These are phyloP conservation scores for Papilionanthe hybrid DNA, from an alignment of 116 monocot genomes.

Conservation along the genomic window DNA sequence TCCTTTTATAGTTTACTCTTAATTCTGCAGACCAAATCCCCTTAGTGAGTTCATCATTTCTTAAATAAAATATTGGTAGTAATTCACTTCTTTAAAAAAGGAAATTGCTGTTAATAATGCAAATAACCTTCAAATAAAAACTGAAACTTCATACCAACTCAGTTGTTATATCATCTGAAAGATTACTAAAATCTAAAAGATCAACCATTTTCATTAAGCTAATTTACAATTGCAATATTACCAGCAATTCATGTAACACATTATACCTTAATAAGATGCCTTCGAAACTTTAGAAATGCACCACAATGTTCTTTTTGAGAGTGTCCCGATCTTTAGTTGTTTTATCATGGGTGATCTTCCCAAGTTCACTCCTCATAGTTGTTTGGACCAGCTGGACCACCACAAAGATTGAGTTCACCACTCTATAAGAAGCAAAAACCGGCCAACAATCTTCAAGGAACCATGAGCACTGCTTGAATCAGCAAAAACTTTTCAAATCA, in stretches of 20 bases:
- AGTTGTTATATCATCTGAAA: not conserved
- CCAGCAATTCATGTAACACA: not conserved
- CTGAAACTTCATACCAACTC: not conserved
- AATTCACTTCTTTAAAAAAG: too few species aligned
- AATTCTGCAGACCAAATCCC: too few species aligned
- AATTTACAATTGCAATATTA: not conserved
- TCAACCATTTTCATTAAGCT: not conserved
- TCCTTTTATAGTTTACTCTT: too few species aligned
- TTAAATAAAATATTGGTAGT: too few species aligned
- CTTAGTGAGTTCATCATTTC: too few species aligned
- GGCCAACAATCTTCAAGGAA: slow-evolving; percentile 72
- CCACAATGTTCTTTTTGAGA: slow-evolving; percentile 89
- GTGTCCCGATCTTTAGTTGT: slow-evolving; percentile 82
- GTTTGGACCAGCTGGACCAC: slow-evolving; percentile 88
- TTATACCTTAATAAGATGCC: not conserved
- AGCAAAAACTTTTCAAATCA: not conserved
- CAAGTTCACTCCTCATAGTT: slow-evolving; percentile 93
- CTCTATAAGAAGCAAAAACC: slow-evolving; percentile 84
- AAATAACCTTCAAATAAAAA: too few species aligned
- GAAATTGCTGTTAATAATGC: too few species aligned
- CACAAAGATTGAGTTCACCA: slow-evolving; percentile 80
- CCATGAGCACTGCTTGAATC: not conserved
- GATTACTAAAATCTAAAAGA: not conserved
- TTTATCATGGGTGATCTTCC: slow-evolving; percentile 91
- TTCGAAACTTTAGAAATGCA: slow-evolving; percentile 8